Base-by-base conservation (phyloP, 2,329 filamentous ascomycete species). In the Helotiales sp. region DNA sequence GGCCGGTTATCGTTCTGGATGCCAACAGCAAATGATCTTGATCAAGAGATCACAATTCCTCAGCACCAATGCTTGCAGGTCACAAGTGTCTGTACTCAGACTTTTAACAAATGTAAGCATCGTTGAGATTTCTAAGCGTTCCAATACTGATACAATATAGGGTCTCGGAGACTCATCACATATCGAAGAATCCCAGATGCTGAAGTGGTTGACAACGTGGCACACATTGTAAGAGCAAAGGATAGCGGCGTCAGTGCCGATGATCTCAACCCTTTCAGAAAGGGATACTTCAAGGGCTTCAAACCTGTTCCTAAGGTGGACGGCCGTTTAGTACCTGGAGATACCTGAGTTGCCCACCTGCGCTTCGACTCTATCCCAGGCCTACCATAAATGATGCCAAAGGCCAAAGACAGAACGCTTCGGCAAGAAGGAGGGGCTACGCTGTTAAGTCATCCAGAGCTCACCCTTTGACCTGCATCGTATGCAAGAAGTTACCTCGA, bases 1-100 rank as follows among this genome's bases (percentile, higher is more conserved):
- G 95, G 91, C 0, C 81, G 95, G 27, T 73, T 99, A 9, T 90
- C 89, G 7, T 96, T 99, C 78, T 99, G 95, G 95, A 96, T 98
- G 90, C 95, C 95, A 0, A 96, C 92, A 0, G 88, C 91, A 27
- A 92, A 91, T 69, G 87, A 90, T 59, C 83, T 91, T 65, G 82
- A 91, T 48, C 83, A 88, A 57, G 89, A 93, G 69, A 84, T 96
- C 22, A 79, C 84, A 0, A 81, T 93, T 13, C 93, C 93, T 0
- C 81, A 79, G 19, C 91, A 98, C 71, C 88, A 89, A 0, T 84
- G 83, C 57, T 76, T 99, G 13, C 82, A 89, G 67, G 76, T 93
- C 24, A 81, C 92, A 19, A 86, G 82, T 42, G 83, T 92, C 29
- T 96, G 92, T 69, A 85, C 90, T 6, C 95, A 99, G 71, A 80